Evolutionary conservation across 2,329 filamentous ascomycete species (phyloP), one percentile per base, ranked within the genome.

Genomic region (Exserohilum rostratum): DNA sequence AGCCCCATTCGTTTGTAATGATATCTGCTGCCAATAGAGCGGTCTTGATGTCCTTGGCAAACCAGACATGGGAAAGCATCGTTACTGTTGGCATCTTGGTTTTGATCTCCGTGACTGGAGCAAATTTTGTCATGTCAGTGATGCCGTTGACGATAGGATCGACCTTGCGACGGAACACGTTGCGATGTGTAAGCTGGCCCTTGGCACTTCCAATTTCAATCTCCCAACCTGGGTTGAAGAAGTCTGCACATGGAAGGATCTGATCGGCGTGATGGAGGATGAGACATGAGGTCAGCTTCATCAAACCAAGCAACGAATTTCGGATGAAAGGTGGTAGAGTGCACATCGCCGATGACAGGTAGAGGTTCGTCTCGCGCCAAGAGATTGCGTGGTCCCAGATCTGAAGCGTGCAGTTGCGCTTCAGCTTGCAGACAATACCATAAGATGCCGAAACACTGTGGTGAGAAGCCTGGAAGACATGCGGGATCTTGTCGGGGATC

Each of bases 101-200:
- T 46, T 82, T 82, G 61, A 87, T 84, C 50, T 84, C 80, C 42
- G 84, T 80, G 17, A 87, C 82, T 0, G 85, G 85, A 30, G 82
- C 73, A 67, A 87, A 87, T 54, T 83, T 83, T 43, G 84, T 83
- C 83, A 86, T 87, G 65, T 87, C 83, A 44, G 82, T 82, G 59
- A 87, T 87, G 46, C 85, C 85, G 64, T 88, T 88, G 59, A 87
- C 84, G 31, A 88, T 84, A 1, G 85, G 85, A 58, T 87, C 85
- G 38, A 88, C 83, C 66, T 86, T 86, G 46, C 84, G 79, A 42
- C 76, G 76, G 76, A 86, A 87, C 7, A 78, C 76, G 53, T 84
- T 84, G 55, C 83, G 80, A 64, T 85, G 83, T 50, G 82, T 80
- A 35, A 86, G 77, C 13, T 77, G 76, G 15, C 85, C 84, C 60